phyloP scores from a whole-genome alignment of 768 basidiomycete genomes.

The Xerocomus spinulosus region DNA sequence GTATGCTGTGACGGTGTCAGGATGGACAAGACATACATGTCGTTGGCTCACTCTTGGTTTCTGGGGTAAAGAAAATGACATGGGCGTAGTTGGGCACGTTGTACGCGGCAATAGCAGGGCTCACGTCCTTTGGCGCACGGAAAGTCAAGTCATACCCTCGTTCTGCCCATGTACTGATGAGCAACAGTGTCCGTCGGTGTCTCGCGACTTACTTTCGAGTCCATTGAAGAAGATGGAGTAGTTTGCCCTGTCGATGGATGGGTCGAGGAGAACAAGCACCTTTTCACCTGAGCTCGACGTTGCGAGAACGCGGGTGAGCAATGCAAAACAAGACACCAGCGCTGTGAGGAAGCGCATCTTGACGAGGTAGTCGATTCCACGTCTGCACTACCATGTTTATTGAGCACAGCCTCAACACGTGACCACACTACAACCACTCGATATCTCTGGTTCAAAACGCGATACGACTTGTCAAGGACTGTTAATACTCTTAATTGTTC shows the following conservation, averaged over 20 bases:
- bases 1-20: constrained; percentile 56
- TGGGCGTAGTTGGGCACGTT: constrained; percentile 77
- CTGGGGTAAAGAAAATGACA: constrained; percentile 81
- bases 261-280: constrained; percentile 83
- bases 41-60: constrained; percentile 77
- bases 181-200: not conserved
- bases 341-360: constrained; percentile 29
- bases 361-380: too few species aligned
- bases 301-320: constrained; percentile 35
- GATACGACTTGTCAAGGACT: too few species aligned
- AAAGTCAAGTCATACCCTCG: constrained; percentile 85
- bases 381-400: too few species aligned
- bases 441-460: too few species aligned
- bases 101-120: constrained; percentile 61
- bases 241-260: constrained; percentile 54
- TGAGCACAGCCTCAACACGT: too few species aligned
- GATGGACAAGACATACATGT: not conserved
- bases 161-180: constrained; percentile 39
- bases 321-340: constrained; percentile 26
- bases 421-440: too few species aligned
- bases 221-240: constrained; percentile 83
- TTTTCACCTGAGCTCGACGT: constrained; percentile 78
- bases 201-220: constrained; percentile 54
- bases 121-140: constrained; percentile 73
- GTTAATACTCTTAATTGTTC: too few species aligned